Evolutionary conservation across 2,329 filamentous ascomycete genomes (phyloP), one percentile per base, ranked within the genome.

Genomic region (Simplicillium aogashimaense): DNA sequence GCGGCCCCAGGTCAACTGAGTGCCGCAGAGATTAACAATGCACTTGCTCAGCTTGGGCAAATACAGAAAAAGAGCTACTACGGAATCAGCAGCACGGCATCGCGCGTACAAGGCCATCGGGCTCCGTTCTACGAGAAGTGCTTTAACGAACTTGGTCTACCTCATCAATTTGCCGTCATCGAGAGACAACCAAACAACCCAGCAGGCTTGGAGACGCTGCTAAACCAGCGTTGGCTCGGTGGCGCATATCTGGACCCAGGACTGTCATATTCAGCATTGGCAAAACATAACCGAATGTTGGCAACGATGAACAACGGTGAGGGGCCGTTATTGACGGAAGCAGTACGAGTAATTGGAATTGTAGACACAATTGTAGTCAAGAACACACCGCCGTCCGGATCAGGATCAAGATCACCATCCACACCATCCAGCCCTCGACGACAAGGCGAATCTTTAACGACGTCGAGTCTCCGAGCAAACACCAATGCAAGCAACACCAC

Each of bases 51-150:
- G 43, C 80, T 94, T 58, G 86, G 86, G 3, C 84, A 89, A 52
- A 70, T 92, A 38, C 84, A 84, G 1, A 86, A 82, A 59, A 83
- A 81, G 51, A 81, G 80, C 50, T 80, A 92, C 37, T 92, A 89
- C 52, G 85, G 84, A 33, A 86, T 92, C 48, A 85, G 80, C 45
- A 83, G 77, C 41, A 74, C 81, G 34, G 70, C 76, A 6, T 79
- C 80, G n/a, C 65, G 71, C 13, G 35, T 40, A 3, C 35, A 67
- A 66, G 15, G 65, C 66, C 13, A 85, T 77, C 82, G 87, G 54
- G 84, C 84, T 4, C 83, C 84, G 45, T 94, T 94, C 56, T 90
- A 89, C 56, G 86, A 89, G 53, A 94, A 85, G 52, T 86, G 82
- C 50, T 82, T 86, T 59, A 86, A 86, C 51, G 81, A 86, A 53